Conservation (phyloP, 192 early-diverging fungal species). For the Thamnidium elegans region DNA sequence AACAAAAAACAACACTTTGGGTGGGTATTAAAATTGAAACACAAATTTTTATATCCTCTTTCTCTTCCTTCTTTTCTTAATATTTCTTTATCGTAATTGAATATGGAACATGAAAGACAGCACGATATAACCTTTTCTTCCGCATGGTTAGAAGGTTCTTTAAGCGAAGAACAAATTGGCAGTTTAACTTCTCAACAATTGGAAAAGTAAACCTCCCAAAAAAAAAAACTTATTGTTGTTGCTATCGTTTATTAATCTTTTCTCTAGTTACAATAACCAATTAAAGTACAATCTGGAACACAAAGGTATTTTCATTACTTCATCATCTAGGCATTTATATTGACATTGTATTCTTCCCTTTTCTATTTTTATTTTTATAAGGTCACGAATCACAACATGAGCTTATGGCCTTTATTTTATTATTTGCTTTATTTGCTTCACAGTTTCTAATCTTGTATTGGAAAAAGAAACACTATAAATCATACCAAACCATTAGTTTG, state of each 20-base stretch:
- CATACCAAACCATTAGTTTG: constrained; percentile 52
- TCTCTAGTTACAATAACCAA: constrained; percentile 3
- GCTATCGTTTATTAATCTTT: not conserved
- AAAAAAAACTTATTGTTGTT: not conserved
- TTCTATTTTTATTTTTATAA: constrained; percentile 8
- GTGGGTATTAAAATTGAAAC: too few relatives aligned
- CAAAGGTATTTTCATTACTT: not conserved
- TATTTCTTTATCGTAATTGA: too few relatives aligned
- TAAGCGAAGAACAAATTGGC: constrained; percentile 6
- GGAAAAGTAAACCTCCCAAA: not conserved
- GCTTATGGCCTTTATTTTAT: constrained; percentile 53
- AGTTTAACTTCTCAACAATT: constrained; percentile 3
- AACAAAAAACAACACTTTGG: too few relatives aligned
- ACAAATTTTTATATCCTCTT: too few relatives aligned
- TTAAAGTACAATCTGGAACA: constrained; percentile 10
- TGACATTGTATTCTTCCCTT: too few relatives aligned
- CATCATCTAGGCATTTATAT: not conserved
- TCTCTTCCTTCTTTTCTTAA: too few relatives aligned
- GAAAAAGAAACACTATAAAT: constrained; percentile 58
- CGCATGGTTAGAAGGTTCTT: not conserved
- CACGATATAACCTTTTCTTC: too few relatives aligned
- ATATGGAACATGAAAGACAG: too few relatives aligned
- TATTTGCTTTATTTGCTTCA: constrained; percentile 51
- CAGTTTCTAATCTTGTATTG: constrained; percentile 59
- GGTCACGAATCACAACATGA: constrained; percentile 56